Base-by-base conservation (phyloP, 2,329 filamentous ascomycete genomes). In the Eutypella sp. region DNA sequence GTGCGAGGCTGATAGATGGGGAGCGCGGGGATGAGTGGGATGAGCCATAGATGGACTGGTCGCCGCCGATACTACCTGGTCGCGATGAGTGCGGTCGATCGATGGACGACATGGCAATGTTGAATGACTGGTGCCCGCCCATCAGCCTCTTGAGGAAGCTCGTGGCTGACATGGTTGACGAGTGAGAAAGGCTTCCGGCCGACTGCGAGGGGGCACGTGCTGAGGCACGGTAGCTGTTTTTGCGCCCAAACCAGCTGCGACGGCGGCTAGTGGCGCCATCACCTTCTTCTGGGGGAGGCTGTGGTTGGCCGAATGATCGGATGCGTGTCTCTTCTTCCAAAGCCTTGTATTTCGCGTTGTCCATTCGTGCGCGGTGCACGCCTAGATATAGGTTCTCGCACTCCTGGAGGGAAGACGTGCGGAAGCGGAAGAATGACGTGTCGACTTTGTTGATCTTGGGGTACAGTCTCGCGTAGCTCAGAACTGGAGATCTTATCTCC, bases 401-500 rank as follows among this genome's bases (percentile, higher is more conserved):
- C 50, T 96, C 92, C 37, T 82, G 77, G 2, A 82, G 76, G 40
- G 79, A 87, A 36, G 84, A 75, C 40, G 89, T 89, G 36, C 93
- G 85, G 77, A 97, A 93, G 74, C 95, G 92, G 69, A 96, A 88
- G 62, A 95, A 93, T 57, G 71, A 75, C 25, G 76, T 76, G 13
- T 83, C 84, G 42, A 84, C 60, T 69, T 70, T 78, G 48, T 75
- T 78, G 46, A 96, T 77, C 56, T 81, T 80, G 5, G 87, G 90
- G 51, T 87, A 75, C 19, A 75, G 66, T 37, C 58, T 54, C 16
- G 62, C 61, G 48, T 65, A 81, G 27, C 75, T 63, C 6, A 87
- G 86, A 22, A 91, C 86, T 2, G 89, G 89, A 6, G 92, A 96
- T 41, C 90, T 86, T 53, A 99, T 89, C 54, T 95, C 93, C 44